phyloP scores from a whole-genome alignment of 2,329 filamentous ascomycete genomes.

The Achaetomium macrosporum region DNA sequence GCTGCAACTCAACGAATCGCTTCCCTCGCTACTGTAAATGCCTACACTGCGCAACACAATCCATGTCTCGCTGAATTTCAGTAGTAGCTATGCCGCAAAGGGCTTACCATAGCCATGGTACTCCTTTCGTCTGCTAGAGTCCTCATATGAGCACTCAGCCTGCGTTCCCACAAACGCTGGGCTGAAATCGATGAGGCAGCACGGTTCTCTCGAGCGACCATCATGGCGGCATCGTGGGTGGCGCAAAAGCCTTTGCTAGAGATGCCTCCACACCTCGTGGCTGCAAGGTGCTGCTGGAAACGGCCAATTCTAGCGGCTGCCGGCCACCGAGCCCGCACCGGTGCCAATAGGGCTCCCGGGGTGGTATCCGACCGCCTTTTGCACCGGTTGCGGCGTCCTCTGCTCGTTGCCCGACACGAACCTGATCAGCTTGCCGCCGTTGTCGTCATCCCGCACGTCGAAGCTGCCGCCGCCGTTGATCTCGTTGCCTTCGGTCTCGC shows the following conservation, averaged over 20 bases:
- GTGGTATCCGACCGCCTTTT: slow-evolving; percentile 44
- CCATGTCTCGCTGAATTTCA: slow-evolving; percentile 1
- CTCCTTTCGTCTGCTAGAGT: not conserved
- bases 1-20: slow-evolving; percentile 7
- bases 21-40: slow-evolving; percentile 5
- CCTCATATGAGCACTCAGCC: not conserved
- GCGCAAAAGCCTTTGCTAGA: not conserved
- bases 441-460: slow-evolving; percentile 53
- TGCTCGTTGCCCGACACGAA: slow-evolving; percentile 48
- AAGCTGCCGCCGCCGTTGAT: slow-evolving; percentile 91
- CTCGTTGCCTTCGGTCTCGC: slow-evolving; percentile 81
- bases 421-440: slow-evolving; percentile 41
- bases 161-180: not conserved
- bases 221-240: not conserved
- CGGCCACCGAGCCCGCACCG: not conserved
- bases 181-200: not conserved
- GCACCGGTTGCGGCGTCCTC: slow-evolving; percentile 37
- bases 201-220: not conserved
- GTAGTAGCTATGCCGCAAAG: slow-evolving; percentile 2
- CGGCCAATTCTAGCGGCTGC: slow-evolving; percentile 11
- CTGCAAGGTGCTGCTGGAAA: not conserved
- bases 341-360: slow-evolving; percentile 55
- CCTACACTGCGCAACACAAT: slow-evolving; percentile 10
- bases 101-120: not conserved
- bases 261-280: not conserved